Evolutionary conservation across 2,329 filamentous ascomycete species (phyloP).

Genomic region (Aspergillus tubingensis): DNA sequence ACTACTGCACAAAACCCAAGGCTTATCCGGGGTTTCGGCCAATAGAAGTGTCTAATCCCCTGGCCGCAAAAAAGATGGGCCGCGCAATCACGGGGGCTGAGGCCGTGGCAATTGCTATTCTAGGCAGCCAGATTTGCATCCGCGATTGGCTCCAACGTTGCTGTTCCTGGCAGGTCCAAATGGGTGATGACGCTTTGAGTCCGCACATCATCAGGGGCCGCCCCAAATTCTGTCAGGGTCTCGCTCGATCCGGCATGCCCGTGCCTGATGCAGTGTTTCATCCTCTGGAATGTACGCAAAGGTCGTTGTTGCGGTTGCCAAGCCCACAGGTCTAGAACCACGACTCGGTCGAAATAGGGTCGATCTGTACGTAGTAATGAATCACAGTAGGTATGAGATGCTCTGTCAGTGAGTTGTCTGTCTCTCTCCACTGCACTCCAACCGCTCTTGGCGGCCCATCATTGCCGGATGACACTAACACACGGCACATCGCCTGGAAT

Average conservation of each 20-base stretch:
- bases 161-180: neutral
- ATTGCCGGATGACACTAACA: neutral
- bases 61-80: slow-evolving; percentile 7
- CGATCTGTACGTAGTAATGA: neutral
- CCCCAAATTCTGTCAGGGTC: neutral
- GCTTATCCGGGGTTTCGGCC: slow-evolving; percentile 12
- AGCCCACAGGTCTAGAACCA: too few relatives aligned
- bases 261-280: neutral
- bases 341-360: too few relatives aligned
- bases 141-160: slow-evolving; percentile 3
- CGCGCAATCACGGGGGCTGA: slow-evolving; percentile 20
- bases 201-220: neutral
- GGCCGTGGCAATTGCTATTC: slow-evolving; percentile 6
- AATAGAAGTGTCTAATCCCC: slow-evolving; percentile 3
- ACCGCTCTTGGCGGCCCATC: neutral
- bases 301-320: neutral
- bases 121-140: slow-evolving; percentile 10
- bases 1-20: slow-evolving; percentile 21
- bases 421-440: neutral
- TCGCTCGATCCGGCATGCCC: too few relatives aligned
- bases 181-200: neutral
- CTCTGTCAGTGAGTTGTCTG: neutral
- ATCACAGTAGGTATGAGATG: too few relatives aligned
- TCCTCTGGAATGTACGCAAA: neutral
- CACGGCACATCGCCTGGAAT: neutral